Evolutionary conservation across 148 eudicot genomes (phyloP).

Genomic region (Cornus suecica): DNA sequence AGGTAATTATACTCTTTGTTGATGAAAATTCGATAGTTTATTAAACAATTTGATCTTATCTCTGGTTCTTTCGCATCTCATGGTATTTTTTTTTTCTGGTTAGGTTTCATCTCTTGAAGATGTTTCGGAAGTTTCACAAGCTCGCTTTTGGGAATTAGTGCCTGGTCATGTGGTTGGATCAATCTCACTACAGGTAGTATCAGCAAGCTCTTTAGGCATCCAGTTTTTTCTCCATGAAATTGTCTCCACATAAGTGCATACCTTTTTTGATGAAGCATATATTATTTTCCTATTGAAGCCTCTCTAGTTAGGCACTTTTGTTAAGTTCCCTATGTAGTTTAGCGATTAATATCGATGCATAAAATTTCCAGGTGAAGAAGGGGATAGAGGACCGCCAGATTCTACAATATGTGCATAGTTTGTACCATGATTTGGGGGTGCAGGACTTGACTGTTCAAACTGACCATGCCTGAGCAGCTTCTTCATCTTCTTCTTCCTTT

Average conservation of each 20-base stretch:
- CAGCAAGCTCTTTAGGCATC: background rate
- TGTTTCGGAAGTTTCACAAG: slow-evolving; percentile 68
- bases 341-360: background rate
- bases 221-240: background rate
- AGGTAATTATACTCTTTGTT: slow-evolving; percentile 41
- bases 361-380: slow-evolving; percentile 53
- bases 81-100: background rate
- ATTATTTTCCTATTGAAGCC: background rate
- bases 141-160: slow-evolving; percentile 94
- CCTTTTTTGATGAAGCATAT: background rate
- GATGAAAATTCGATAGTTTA: background rate
- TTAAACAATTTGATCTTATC: background rate
- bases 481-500: too few relatives aligned
- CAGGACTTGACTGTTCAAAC: slow-evolving; percentile 79
- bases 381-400: slow-evolving; percentile 63
- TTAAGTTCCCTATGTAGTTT: background rate
- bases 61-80: background rate
- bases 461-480: slow-evolving; percentile 37
- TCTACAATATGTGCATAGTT: slow-evolving; percentile 63
- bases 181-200: slow-evolving; percentile 66
- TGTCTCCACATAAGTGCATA: background rate
- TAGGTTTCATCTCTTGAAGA: slow-evolving; percentile 86
- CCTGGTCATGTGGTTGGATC: slow-evolving; percentile 96
- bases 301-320: background rate
- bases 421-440: slow-evolving; percentile 92